phyloP scores from a whole-genome alignment of 1,139 yeast species.

The Blastobotrys capitulatus region DNA sequence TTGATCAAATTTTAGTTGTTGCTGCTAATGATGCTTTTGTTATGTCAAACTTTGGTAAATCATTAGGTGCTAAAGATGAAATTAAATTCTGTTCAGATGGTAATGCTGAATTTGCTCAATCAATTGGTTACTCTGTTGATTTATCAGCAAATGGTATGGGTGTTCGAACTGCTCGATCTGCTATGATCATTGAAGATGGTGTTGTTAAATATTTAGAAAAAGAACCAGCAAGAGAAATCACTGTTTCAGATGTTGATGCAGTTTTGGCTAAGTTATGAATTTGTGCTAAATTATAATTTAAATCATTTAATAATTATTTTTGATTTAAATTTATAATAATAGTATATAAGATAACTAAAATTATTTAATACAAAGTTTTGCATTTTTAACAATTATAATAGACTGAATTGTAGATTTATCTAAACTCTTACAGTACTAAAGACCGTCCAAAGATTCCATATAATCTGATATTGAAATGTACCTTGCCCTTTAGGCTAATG shows the following conservation, averaged over 20 bases:
- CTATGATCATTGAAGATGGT: constrained; percentile 62
- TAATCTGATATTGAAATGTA: too few species aligned
- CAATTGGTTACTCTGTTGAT: constrained; percentile 57
- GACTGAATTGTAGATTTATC: too few species aligned
- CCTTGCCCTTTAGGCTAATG: too few species aligned
- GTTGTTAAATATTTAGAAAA: constrained; percentile 57
- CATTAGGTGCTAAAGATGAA: constrained; percentile 48
- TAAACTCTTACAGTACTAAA: too few species aligned
- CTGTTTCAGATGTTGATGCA: constrained; percentile 59
- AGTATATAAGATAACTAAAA: too few species aligned
- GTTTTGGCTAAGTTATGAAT: constrained; percentile 38
- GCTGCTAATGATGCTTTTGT: constrained; percentile 85
- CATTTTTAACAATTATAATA: too few species aligned
- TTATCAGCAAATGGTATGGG: constrained; percentile 55
- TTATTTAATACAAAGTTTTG: too few species aligned
- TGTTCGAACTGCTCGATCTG: constrained; percentile 65
- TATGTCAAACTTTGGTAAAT: constrained; percentile 73
- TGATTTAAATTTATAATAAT: not conserved
- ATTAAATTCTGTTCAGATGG: constrained; percentile 69
- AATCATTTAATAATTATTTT: not conserved
- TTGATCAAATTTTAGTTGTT: constrained; percentile 63
- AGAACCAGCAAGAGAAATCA: constrained; percentile 57
- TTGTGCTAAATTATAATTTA: not conserved
- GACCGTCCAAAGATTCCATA: too few species aligned
- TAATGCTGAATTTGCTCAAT: constrained; percentile 53